Conservation (phyloP, 2,329 filamentous ascomycete genomes). For the Sclerotinia borealis region DNA sequence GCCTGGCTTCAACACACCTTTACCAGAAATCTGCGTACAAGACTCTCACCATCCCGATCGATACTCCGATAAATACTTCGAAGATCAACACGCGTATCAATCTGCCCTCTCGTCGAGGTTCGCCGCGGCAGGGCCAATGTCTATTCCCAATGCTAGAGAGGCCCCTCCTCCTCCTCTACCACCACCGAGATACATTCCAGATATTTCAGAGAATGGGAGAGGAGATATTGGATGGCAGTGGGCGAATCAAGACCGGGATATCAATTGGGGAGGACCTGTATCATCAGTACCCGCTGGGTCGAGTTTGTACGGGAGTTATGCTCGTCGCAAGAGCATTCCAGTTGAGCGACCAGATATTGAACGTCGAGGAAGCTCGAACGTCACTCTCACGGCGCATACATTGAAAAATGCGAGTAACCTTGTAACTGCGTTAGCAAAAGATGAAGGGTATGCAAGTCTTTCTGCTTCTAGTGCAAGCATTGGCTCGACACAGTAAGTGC, state of each 20-base stretch:
- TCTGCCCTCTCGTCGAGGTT: slow-evolving; percentile 35
- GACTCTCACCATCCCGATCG: slow-evolving; percentile 35
- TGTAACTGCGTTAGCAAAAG: slow-evolving; percentile 14
- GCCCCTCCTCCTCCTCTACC: slow-evolving; percentile 56
- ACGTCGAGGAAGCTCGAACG: slow-evolving; percentile 35
- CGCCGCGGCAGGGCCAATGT: slow-evolving; percentile 49
- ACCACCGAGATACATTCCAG: slow-evolving; percentile 53
- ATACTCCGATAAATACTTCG: slow-evolving; percentile 22
- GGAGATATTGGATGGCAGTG: slow-evolving; percentile 53
- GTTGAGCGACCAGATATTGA: slow-evolving; percentile 27
- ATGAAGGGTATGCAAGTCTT: slow-evolving; percentile 35
- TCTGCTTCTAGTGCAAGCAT: slow-evolving; percentile 32
- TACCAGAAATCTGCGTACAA: slow-evolving; percentile 39
- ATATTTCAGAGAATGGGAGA: slow-evolving; percentile 44
- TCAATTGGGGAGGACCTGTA: slow-evolving; percentile 38
- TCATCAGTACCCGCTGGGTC: slow-evolving; percentile 43
- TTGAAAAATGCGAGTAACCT: slow-evolving; percentile 25
- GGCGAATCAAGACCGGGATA: slow-evolving; percentile 48
- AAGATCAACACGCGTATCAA: slow-evolving; percentile 26
- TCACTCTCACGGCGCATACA: slow-evolving; percentile 41
- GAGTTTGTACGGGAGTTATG: slow-evolving; percentile 42
- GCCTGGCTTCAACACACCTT: slow-evolving; percentile 13
- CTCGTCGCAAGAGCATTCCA: slow-evolving; percentile 26
- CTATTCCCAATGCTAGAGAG: slow-evolving; percentile 53
- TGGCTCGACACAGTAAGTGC: slow-evolving; percentile 30